Conservation (phyloP, 768 basidiomycete species). For the Lactarius evosmus region DNA sequence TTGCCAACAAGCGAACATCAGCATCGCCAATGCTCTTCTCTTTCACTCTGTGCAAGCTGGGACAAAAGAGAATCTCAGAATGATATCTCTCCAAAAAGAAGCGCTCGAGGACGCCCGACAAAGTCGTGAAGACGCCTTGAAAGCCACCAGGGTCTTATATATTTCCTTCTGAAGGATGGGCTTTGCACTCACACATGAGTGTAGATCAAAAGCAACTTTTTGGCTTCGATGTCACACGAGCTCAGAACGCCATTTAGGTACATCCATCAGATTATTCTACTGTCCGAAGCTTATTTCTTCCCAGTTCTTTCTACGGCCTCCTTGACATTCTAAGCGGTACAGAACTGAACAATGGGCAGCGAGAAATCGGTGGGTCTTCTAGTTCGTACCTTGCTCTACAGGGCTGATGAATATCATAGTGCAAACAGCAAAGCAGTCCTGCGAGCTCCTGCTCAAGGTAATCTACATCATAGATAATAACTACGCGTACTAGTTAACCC, state of each 20-base stretch:
- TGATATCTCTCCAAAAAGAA: conserved; percentile 69
- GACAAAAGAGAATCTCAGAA: conserved; percentile 69
- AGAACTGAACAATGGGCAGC: conserved; percentile 63
- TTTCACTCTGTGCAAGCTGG: conserved; percentile 74
- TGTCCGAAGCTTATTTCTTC: conserved; percentile 3
- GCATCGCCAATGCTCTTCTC: conserved; percentile 69
- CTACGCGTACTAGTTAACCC: neutral
- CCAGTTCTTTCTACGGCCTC: conserved; percentile 68
- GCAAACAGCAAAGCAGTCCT: conserved; percentile 75
- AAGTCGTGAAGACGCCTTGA: conserved; percentile 69
- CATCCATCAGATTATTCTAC: neutral
- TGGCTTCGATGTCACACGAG: conserved; percentile 76
- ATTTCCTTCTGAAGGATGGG: conserved; percentile 10
- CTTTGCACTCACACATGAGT: conserved; percentile 5
- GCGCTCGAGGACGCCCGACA: conserved; percentile 66
- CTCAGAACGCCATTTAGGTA: conserved; percentile 74
- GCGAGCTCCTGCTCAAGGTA: conserved; percentile 69
- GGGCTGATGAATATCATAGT: conserved; percentile 38
- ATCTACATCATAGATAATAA: neutral
- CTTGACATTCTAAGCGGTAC: conserved; percentile 72
- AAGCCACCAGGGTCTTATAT: conserved; percentile 58
- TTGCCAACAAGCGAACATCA: conserved; percentile 73
- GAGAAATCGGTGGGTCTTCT: conserved; percentile 53
- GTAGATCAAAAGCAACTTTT: conserved; percentile 74
- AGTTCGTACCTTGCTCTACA: neutral